Evolutionary conservation across 768 basidiomycete species (phyloP).

Genomic region (Cystobasidium ongulense): DNA sequence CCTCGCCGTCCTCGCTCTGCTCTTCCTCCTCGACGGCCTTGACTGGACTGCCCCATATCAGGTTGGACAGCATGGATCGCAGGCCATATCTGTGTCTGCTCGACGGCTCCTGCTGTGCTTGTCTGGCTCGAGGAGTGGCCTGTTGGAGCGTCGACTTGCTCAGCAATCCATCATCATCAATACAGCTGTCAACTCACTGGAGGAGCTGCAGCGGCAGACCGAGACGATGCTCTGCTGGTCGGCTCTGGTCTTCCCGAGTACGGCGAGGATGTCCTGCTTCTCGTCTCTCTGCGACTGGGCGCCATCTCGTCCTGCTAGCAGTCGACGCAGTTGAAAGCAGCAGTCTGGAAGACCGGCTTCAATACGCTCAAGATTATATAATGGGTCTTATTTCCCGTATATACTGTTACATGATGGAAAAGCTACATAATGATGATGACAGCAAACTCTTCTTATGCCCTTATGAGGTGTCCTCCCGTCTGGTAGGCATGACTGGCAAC

Average conservation of each 20-base stretch:
- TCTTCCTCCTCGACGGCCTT: neutral
- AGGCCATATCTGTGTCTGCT: constrained; percentile 17
- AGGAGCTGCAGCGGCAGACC: neutral
- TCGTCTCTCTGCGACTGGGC: neutral
- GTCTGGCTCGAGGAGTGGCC: neutral
- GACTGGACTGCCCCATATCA: constrained; percentile 21
- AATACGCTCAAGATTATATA: too few relatives aligned
- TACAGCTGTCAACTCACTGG: neutral
- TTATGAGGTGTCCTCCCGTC: neutral
- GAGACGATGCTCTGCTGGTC: neutral
- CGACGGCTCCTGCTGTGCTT: neutral
- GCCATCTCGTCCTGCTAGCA: neutral
- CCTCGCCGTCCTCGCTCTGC: constrained; percentile 3
- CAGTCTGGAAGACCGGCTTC: too few relatives aligned
- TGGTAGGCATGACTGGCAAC: neutral
- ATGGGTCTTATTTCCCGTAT: too few relatives aligned
- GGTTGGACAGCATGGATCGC: constrained; percentile 25
- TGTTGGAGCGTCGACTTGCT: neutral
- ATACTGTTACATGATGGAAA: neutral
- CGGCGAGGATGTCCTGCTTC: neutral
- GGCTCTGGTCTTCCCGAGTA: neutral
- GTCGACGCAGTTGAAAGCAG: too few relatives aligned
- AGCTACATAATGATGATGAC: neutral
- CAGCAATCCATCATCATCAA: neutral
- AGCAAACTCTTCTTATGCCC: neutral